A percentile compares a stretch with the other conserved stretches of the same genome.
phyloP scores from a whole-genome alignment of 2,329 filamentous ascomycete species.

The Cadophora sp. region DNA sequence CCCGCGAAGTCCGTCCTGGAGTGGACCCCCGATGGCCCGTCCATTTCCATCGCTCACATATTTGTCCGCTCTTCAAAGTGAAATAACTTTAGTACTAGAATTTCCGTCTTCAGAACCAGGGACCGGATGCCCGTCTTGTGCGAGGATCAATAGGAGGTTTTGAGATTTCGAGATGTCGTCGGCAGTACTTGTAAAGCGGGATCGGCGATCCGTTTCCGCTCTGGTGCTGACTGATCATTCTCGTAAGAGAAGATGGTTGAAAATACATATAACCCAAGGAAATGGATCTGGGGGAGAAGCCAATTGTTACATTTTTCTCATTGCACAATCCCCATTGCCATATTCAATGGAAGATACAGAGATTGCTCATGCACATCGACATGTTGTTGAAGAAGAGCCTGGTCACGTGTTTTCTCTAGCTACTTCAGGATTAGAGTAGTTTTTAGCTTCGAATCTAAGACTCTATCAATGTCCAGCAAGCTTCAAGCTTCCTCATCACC shows the following conservation, averaged over 20 bases:
- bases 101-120: neutral
- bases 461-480: no score
- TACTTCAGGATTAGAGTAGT: no score
- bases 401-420: no score
- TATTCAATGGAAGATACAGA: no score
- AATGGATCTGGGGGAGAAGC: no score
- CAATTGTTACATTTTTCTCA: no score
- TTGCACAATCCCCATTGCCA: no score
- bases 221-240: constrained; percentile 19
- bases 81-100: no score
- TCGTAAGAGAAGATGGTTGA: neutral
- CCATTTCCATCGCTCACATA: constrained; percentile 2
- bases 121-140: neutral
- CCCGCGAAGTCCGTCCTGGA: neutral
- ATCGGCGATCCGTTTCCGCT: constrained; percentile 20
- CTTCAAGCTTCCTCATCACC: no score
- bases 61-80: neutral
- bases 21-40: neutral
- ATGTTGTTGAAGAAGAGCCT: no score
- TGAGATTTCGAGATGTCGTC: neutral
- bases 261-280: neutral
- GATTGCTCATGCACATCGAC: no score
- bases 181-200: constrained; percentile 10
- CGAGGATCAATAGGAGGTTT: neutral
- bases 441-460: no score